phyloP scores from a whole-genome alignment of 2,329 filamentous ascomycete genomes.

The Grosmannia huntii region DNA sequence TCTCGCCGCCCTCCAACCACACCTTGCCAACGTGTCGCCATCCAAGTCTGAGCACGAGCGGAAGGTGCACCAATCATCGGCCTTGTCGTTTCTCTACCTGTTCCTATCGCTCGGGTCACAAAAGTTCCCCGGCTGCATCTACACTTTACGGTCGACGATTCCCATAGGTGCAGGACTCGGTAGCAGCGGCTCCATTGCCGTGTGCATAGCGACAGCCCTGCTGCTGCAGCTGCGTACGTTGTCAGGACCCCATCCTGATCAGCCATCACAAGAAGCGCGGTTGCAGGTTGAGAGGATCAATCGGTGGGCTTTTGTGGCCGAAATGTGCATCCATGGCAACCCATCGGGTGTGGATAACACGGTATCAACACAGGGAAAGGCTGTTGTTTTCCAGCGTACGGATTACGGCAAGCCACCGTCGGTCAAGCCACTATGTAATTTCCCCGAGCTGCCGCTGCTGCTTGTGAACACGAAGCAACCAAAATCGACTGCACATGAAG shows the following conservation, averaged over 20 bases:
- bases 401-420: conserved; percentile 66
- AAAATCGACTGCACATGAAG: conserved; percentile 75
- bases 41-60: conserved; percentile 54
- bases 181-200: conserved; percentile 86
- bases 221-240: conserved; percentile 80
- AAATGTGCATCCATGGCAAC: conserved; percentile 96
- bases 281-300: conserved; percentile 92
- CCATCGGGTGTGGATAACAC: conserved; percentile 97
- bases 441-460: conserved; percentile 82
- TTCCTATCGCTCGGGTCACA: conserved; percentile 77
- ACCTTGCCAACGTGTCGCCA: conserved; percentile 59
- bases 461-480: conserved; percentile 80
- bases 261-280: conserved; percentile 75
- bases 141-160: conserved; percentile 86
- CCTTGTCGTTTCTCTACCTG: conserved; percentile 80
- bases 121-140: conserved; percentile 68
- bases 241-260: conserved; percentile 82
- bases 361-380: conserved; percentile 84
- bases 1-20: conserved; percentile 65
- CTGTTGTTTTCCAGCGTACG: conserved; percentile 74
- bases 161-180: conserved; percentile 85
- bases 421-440: conserved; percentile 68
- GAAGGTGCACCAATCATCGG: conserved; percentile 74
- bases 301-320: conserved; percentile 90
- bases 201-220: conserved; percentile 75